Evolutionary conservation across 2,329 filamentous ascomycete genomes (phyloP), one percentile per base, ranked within the genome.

Genomic region (Clarireedia monteithiana): DNA sequence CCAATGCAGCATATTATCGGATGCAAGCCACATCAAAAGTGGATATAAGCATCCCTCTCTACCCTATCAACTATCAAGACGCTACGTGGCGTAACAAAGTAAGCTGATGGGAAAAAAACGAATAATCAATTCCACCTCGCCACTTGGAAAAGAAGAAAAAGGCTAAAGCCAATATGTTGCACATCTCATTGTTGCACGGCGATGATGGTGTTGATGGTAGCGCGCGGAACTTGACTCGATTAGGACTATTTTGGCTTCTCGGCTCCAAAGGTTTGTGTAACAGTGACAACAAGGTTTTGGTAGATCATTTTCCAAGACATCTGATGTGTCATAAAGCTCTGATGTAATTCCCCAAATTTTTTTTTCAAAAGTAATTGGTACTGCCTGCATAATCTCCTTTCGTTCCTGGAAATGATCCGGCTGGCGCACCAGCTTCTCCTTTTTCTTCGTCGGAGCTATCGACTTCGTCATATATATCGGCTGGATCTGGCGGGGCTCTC

Each of bases 361-460:
- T 26, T 45, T 7, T 6, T 52, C 23, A 68, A 52, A 64, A 68
- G 59, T 67, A 68, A 48, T 61, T 61, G n/a, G 62, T 53, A 36
- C 56, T 61, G 3, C 65, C 58, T 24, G 68, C 60, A 63, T 75
- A 75, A 34, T 77, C 72, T 3, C 63, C 65, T 27, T 70, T 67
- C 0, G 74, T 73, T 6, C 77, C 78, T 4, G 80, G 78, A 60
- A 79, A 83, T 0, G 76, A 75, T 3, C 80, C 79, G 14, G 74
- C 72, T 5, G 74, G 73, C 15, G 44, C 36, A 12, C 40, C 39
- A 9, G 6, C 14, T n/a, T 47, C 45, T 15, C 48, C 45, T 49
- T 27, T 30, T 44, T 67, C 64, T 2, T 67, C 64, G 49, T 78
- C 76, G 0, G 76, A 78, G 60, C 75, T 78, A 6, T 59, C 63